A percentile compares a stretch with the other conserved stretches of the same genome.
Conservation (phyloP, 495 filamentous ascomycete species). For the Jackrogersella minutella region DNA sequence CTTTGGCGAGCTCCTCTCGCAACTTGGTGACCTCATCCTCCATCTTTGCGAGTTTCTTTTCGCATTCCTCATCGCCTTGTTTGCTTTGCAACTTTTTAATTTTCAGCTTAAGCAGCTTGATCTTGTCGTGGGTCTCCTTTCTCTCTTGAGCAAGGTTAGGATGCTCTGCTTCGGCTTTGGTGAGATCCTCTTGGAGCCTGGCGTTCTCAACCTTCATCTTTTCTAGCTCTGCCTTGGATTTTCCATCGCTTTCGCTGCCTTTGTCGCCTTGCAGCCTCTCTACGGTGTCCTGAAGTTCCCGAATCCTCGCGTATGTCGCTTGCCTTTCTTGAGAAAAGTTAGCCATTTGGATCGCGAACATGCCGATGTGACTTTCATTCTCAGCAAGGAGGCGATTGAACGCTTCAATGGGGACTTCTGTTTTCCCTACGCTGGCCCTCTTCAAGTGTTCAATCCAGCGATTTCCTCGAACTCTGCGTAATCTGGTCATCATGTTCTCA, state of each 20-base stretch:
- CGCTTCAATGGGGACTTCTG: conserved; percentile 15
- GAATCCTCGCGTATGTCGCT: background rate
- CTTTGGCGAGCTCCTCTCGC: background rate
- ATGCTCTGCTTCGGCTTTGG: background rate
- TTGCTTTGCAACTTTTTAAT: too few species aligned
- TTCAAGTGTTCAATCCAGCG: conserved; percentile 34
- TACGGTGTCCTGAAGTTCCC: background rate
- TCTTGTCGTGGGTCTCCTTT: too few species aligned
- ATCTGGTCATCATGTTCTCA: background rate
- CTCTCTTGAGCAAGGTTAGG: too few species aligned
- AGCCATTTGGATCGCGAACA: conserved; percentile 3
- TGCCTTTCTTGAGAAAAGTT: background rate
- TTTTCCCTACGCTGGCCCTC: conserved; percentile 4
- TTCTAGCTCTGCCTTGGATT: background rate
- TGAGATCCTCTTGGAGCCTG: background rate
- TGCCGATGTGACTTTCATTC: conserved; percentile 11
- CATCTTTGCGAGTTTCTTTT: background rate
- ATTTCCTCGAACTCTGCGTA: conserved; percentile 6
- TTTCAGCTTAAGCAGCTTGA: background rate
- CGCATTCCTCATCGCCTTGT: too few species aligned
- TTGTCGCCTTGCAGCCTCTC: background rate
- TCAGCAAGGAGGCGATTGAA: conserved; percentile 37
- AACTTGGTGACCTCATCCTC: background rate
- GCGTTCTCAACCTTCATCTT: background rate
- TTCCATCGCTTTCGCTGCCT: background rate